Base-by-base conservation (phyloP, 768 basidiomycete species). In the Leccinellum albellum region DNA sequence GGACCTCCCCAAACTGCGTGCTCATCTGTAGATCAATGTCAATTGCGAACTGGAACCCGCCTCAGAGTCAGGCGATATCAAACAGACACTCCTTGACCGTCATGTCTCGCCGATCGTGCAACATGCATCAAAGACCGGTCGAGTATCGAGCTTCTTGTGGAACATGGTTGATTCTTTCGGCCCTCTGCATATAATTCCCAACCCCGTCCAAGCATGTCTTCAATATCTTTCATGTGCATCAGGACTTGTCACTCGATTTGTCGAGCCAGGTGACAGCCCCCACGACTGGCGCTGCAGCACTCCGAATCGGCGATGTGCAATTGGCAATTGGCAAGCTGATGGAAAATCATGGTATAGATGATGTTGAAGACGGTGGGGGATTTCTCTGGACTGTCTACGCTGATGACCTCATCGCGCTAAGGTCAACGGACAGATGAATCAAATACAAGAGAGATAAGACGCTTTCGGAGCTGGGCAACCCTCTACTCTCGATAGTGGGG, bases 171-270 rank as follows among this genome's bases (percentile, higher is more conserved):
- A 88, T 73, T 98, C 66, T 94, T 95, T 73, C 97, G 94, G 6
- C 96, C 97, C 66, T 99, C 96, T n/a, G 96, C 94, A 64, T 98
- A 98, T 59, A 94, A 85, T 67, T 98, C 95, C 96, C 96, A 99
- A 7, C 93, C 96, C 72, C 93, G 96, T 5, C 96, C 91, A 6
- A 99, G 85, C 2, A 99, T 96, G 70, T 98, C 95, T 68, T 98
- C 96, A 50, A 98, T 95, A 15, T 95, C 89, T 71, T 95, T 96
- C 96, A 98, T 99, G 77, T 98, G 97, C 1, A 92, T 88, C 57
- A 89, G 80, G 3, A 99, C 83, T 68, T 99, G 15, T 17, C 8
- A 3, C 17, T 35, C 95, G 60, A 99, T 99, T 76, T 98, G 97
- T n/a, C 89, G 83, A 0, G 97, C 96, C 31, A 99, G 64, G 95